Conservation (phyloP, 768 basidiomycete genomes). For the Pleurotus pulmonarius region DNA sequence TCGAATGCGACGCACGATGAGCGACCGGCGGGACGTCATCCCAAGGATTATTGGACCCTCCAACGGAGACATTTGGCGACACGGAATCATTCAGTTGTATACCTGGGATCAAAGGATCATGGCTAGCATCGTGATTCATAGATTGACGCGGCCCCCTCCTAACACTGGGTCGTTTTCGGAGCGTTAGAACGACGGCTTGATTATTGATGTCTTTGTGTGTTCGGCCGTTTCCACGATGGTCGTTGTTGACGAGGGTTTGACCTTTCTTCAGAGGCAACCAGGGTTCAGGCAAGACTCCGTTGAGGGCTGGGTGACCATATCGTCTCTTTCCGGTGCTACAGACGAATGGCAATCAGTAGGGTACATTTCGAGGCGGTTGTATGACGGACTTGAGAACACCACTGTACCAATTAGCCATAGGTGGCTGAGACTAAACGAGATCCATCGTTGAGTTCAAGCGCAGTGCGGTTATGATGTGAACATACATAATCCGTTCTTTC, state of each 20-base stretch:
- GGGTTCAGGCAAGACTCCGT: conserved; percentile 88
- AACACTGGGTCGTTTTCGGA: conserved; percentile 67
- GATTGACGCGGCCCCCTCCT: conserved; percentile 26
- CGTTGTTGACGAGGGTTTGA: conserved; percentile 66
- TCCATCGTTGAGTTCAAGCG: too few relatives aligned
- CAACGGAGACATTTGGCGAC: background rate
- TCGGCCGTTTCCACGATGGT: conserved; percentile 32
- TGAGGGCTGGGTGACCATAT: conserved; percentile 93
- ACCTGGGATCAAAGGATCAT: conserved; percentile 12
- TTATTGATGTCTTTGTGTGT: conserved; percentile 33
- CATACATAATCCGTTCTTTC: conserved; percentile 85
- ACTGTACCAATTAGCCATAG: conserved; percentile 92
- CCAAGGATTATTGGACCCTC: conserved; percentile 51
- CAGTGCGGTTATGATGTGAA: conserved; percentile 1
- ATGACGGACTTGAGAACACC: conserved; percentile 81
- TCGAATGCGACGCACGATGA: conserved; percentile 16
- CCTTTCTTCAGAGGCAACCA: conserved; percentile 92
- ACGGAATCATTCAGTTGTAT: background rate
- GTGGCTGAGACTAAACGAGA: conserved; percentile 76
- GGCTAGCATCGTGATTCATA: conserved; percentile 8
- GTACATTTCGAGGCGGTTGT: background rate
- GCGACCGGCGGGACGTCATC: conserved; percentile 40
- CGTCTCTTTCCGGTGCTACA: conserved; percentile 87
- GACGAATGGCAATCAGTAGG: conserved; percentile 4
- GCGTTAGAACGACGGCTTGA: conserved; percentile 77